Evolutionary conservation across 495 filamentous ascomycete genomes (phyloP), one percentile per base, ranked within the genome.

Genomic region (Daldinia grandis): DNA sequence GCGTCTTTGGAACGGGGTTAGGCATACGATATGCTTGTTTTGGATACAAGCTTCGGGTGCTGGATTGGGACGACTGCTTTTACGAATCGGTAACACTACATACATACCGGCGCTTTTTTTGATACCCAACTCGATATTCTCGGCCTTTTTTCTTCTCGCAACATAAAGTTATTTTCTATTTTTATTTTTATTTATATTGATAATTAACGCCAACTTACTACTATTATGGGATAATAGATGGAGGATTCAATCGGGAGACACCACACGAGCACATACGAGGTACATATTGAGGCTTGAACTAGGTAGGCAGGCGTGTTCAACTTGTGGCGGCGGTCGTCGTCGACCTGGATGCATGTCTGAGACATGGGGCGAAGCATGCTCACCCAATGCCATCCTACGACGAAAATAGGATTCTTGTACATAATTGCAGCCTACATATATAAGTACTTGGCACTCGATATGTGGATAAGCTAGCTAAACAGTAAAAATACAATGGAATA

Each of bases 101-200:
- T 51, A 62, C 44, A 44, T 30, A 64, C 12, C 69, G 69, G 69
- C 64, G 69, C 64, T 64, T 60, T 42, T 40, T 58, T 60, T 72
- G 69, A 72, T 72, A 72, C 69, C 69, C 69, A 64, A 68, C n/a
- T 64, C 66, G 25, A 60, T 58, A 54, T 42, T 27, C 25, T 57
- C 21, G 21, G 37, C 35, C 31, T 51, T 53, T 31, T 65, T 40
- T 54, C 54, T 5, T 61, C 17, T 35, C 10, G 38, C 54, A 42
- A 31, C 28, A 37, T 55, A 58, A 38, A 14, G 40, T n/a, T 44
- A 21, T 66, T 61, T 66, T 56, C 24, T 57, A 21, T 33, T 38
- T 57, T 37, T 19, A 25, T 47, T 61, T 60, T 35, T 53, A 44
- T 44, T 64, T 66, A 57, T 28, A 70, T 24, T 47, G 19, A 3